A percentile compares a stretch with the other conserved stretches of the same genome.
Evolutionary conservation across 345 rosid species (phyloP).

Genomic region (Chamaenerion angustifolium): DNA sequence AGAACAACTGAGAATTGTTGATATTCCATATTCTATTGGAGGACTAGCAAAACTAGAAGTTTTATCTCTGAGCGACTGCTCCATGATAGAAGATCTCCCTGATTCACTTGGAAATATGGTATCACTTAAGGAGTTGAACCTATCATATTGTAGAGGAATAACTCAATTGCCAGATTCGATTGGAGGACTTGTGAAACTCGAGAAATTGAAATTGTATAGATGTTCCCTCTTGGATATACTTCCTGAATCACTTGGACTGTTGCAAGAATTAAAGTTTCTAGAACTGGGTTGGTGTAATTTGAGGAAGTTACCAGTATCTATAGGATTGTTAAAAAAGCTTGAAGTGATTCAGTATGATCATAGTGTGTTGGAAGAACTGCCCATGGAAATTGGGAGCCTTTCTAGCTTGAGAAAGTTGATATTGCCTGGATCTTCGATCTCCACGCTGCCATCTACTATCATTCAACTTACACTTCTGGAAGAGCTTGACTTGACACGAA

Average conservation of each 20-base stretch:
- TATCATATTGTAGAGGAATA: no score
- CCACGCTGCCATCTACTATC: background rate
- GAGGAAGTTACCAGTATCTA: background rate
- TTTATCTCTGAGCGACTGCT: background rate
- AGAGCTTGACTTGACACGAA: background rate
- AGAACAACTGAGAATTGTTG: background rate
- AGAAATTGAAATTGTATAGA: background rate
- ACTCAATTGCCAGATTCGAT: background rate
- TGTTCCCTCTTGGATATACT: no score
- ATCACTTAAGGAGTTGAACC: no score
- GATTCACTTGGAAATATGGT: background rate
- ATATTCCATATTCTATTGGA: background rate
- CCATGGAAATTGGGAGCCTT: background rate
- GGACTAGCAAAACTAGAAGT: background rate
- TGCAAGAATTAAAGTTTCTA: background rate
- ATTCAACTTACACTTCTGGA: background rate
- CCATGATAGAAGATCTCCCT: background rate
- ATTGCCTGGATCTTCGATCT: background rate
- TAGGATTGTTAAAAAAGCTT: conserved; percentile 1
- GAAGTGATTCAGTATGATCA: background rate
- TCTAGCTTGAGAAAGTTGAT: background rate
- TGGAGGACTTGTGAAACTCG: background rate
- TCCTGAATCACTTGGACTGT: background rate
- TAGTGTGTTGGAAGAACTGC: background rate
- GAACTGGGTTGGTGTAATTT: background rate